Evolutionary conservation across 768 basidiomycete species (phyloP).

Genomic region (Pilatotrama ljubarskyi): DNA sequence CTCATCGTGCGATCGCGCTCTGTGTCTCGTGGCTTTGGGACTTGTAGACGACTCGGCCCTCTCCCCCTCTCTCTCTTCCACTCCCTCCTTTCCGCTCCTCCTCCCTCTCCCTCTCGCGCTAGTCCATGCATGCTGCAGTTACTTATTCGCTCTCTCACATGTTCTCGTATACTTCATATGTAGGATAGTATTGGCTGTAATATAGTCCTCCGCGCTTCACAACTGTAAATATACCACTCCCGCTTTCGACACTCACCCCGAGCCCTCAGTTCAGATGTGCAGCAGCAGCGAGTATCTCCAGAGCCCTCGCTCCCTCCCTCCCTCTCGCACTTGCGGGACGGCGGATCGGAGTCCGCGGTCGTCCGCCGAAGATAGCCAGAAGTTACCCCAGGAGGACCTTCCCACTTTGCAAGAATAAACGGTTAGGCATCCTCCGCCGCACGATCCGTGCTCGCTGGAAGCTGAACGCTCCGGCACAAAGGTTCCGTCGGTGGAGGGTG

Average conservation of each 20-base stretch:
- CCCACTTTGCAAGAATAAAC: background rate
- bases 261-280: too few relatives aligned
- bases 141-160: slow-evolving; percentile 24
- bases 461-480: background rate
- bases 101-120: background rate
- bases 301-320: too few relatives aligned
- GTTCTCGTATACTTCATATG: slow-evolving; percentile 22
- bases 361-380: slow-evolving; percentile 23
- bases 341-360: slow-evolving; percentile 12
- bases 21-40: slow-evolving; percentile 14
- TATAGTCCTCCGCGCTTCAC: slow-evolving; percentile 18
- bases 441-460: background rate
- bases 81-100: background rate
- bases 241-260: background rate
- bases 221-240: slow-evolving; percentile 23
- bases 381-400: slow-evolving; percentile 10
- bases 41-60: slow-evolving; percentile 21
- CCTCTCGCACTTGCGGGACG: background rate
- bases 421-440: background rate
- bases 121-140: slow-evolving; percentile 11
- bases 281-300: too few relatives aligned
- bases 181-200: slow-evolving; percentile 25
- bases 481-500: background rate
- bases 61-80: background rate
- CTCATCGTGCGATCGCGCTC: background rate